A percentile compares a stretch with the other conserved stretches of the same genome.
Evolutionary conservation across 495 filamentous ascomycete species (phyloP).

Genomic region (Patellaria atrata): DNA sequence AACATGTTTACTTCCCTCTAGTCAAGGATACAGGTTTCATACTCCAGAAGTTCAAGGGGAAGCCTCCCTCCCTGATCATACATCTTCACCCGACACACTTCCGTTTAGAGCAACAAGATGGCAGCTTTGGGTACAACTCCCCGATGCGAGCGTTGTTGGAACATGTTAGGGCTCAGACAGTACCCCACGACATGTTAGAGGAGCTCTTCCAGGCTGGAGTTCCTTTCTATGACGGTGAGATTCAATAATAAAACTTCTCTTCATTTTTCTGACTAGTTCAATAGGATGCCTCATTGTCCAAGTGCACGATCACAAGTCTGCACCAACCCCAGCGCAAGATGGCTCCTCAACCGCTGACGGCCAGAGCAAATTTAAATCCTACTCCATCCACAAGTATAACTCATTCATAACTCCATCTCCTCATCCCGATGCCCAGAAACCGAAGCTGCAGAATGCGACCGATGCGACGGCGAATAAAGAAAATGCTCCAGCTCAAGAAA

Average conservation of each 20-base stretch:
- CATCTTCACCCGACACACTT: conserved; percentile 78
- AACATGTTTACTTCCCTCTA: background rate
- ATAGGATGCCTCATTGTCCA: conserved; percentile 82
- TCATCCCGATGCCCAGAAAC: conserved; percentile 58
- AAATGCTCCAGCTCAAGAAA: conserved; percentile 24
- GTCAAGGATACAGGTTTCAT: conserved; percentile 52
- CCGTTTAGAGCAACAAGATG: conserved; percentile 88
- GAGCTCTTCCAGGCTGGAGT: conserved; percentile 51
- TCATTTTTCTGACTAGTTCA: background rate
- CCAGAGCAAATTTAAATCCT: conserved; percentile 47
- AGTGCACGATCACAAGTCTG: conserved; percentile 68
- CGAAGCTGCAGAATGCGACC: conserved; percentile 27
- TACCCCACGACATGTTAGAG: conserved; percentile 62
- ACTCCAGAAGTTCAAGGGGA: conserved; percentile 63
- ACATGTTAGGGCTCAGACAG: conserved; percentile 50
- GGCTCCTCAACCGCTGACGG: conserved; percentile 35
- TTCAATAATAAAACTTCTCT: background rate
- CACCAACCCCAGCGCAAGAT: conserved; percentile 37
- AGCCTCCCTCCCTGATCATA: conserved; percentile 65
- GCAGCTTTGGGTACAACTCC: conserved; percentile 77
- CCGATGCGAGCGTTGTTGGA: conserved; percentile 77
- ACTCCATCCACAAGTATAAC: conserved; percentile 84
- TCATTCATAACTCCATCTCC: conserved; percentile 76
- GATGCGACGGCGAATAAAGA: conserved; percentile 22
- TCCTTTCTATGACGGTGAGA: conserved; percentile 75